These are phyloP conservation scores for Lophium mytilinum DNA, from an alignment of 495 filamentous ascomycete genomes.

Conservation along the genomic window DNA sequence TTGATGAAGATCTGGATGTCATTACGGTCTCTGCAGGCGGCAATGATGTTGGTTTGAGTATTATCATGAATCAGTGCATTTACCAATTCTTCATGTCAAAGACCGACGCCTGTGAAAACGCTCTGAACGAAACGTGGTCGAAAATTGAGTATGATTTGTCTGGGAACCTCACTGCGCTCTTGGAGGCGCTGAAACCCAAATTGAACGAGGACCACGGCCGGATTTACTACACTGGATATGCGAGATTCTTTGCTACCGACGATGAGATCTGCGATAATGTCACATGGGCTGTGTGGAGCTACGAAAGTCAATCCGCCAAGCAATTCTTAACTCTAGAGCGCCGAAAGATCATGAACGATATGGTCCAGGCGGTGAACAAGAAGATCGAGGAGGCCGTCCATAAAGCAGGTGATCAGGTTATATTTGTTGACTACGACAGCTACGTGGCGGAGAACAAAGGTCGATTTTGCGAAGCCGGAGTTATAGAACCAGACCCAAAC, in stretches of 20 bases:
- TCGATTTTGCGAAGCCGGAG: slow-evolving; percentile 15
- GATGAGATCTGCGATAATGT: slow-evolving; percentile 17
- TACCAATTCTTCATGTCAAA: slow-evolving; percentile 19
- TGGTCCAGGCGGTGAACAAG: slow-evolving; percentile 11
- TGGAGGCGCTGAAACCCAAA: slow-evolving; percentile 4
- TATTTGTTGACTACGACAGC: slow-evolving; percentile 15
- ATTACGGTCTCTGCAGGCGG: slow-evolving; percentile 21
- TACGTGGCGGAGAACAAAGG: slow-evolving; percentile 2
- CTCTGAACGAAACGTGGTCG: slow-evolving; percentile 1
- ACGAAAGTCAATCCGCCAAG: not conserved
- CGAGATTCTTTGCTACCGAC: slow-evolving; percentile 17
- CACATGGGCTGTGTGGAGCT: slow-evolving; percentile 15
- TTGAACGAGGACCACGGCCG: slow-evolving; percentile 6
- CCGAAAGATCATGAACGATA: slow-evolving; percentile 3
- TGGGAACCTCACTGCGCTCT: slow-evolving; percentile 3
- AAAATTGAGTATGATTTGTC: slow-evolving; percentile 8
- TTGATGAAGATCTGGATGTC: slow-evolving; percentile 11
- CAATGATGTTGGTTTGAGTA: slow-evolving; percentile 17
- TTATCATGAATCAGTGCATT: slow-evolving; percentile 17
- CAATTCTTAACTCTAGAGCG: slow-evolving; percentile 9
- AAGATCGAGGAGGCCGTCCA: slow-evolving; percentile 1
- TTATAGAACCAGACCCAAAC: slow-evolving; percentile 16
- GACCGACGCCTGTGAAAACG: slow-evolving; percentile 6
- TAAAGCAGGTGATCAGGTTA: slow-evolving; percentile 5
- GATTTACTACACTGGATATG: slow-evolving; percentile 18